Percentiles rank a stretch among this genome's conserved stretches.
phyloP scores from a whole-genome alignment of 352 stramenopile genomes.

The Pythium volutum region DNA sequence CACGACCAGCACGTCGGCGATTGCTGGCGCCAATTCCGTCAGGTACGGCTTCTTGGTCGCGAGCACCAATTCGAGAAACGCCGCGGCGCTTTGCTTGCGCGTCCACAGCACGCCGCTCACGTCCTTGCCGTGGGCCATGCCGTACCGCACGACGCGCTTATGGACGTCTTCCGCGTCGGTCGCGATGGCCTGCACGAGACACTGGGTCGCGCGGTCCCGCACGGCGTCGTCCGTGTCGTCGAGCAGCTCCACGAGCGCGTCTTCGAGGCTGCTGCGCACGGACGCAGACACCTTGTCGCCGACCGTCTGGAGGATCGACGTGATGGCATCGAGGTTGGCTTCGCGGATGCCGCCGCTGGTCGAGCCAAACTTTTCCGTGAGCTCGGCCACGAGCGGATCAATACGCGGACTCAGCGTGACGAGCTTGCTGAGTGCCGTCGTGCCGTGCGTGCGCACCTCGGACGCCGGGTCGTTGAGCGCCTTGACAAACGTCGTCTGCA shows the following conservation, averaged over 20 bases:
- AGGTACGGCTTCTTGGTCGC: constrained; percentile 41
- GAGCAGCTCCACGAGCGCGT: constrained; percentile 64
- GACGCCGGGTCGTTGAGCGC: constrained; percentile 96
- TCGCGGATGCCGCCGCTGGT: constrained; percentile 71
- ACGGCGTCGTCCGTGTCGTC: constrained; percentile 61
- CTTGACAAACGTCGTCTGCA: constrained; percentile 99
- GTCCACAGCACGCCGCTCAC: constrained; percentile 43
- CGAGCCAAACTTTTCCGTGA: constrained; percentile 79
- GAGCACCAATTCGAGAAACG: constrained; percentile 56
- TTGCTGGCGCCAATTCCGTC: constrained; percentile 18
- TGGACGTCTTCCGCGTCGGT: constrained; percentile 39
- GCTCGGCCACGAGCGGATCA: constrained; percentile 95
- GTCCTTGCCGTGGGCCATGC: constrained; percentile 38
- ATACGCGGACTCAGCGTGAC: constrained; percentile 94
- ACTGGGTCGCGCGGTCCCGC: constrained; percentile 64
- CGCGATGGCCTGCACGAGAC: constrained; percentile 54
- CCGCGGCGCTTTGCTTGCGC: constrained; percentile 59
- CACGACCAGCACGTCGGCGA: constrained; percentile 28
- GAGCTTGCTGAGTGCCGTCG: constrained; percentile 90
- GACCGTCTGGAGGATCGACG: constrained; percentile 57
- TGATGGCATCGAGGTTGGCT: constrained; percentile 71
- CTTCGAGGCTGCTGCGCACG: constrained; percentile 47
- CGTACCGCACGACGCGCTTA: constrained; percentile 43
- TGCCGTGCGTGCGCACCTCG: constrained; percentile 90
- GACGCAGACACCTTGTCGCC: constrained; percentile 67